A percentile compares a stretch with the other conserved stretches of the same genome.
Conservation (phyloP, 495 filamentous ascomycete species). For the Umbilicaria muhlenbergii region DNA sequence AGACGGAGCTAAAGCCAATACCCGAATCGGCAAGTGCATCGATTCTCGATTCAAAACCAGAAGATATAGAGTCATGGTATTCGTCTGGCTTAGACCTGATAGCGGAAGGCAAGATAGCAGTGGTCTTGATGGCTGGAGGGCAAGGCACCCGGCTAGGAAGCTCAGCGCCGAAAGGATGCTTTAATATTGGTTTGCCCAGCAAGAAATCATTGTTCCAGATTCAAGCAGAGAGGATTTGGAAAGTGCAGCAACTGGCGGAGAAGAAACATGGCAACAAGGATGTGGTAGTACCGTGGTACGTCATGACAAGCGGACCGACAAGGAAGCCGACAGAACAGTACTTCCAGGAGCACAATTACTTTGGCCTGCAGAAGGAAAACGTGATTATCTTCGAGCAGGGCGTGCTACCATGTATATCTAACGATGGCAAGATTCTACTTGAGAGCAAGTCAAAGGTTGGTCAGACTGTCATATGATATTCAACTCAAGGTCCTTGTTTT, state of each 20-base stretch:
- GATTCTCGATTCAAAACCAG: conserved; percentile 72
- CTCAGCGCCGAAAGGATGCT: conserved; percentile 92
- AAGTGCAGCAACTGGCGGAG: conserved; percentile 69
- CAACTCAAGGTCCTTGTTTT: conserved; percentile 4
- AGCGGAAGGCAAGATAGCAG: conserved; percentile 76
- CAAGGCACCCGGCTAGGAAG: conserved; percentile 92
- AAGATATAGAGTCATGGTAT: conserved; percentile 76
- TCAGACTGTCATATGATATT: background rate
- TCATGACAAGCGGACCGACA: conserved; percentile 99
- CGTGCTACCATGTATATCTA: conserved; percentile 89
- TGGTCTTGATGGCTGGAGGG: conserved; percentile 93
- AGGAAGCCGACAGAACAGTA: conserved; percentile 80
- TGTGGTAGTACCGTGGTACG: conserved; percentile 87
- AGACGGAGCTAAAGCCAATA: conserved; percentile 66
- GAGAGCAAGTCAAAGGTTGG: conserved; percentile 72
- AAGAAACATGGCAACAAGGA: conserved; percentile 48
- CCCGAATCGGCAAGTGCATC: conserved; percentile 81
- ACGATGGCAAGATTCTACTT: conserved; percentile 92
- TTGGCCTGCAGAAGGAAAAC: conserved; percentile 73
- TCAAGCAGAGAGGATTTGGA: conserved; percentile 82
- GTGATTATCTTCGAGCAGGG: conserved; percentile 94
- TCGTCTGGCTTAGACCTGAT: conserved; percentile 71
- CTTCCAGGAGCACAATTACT: conserved; percentile 80
- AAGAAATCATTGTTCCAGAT: conserved; percentile 93
- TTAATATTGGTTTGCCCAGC: conserved; percentile 83